Percentiles rank a stretch among this genome's conserved stretches.
Evolutionary conservation across 2,329 filamentous ascomycete species (phyloP).

Genomic region (Nigrospora oryzae): DNA sequence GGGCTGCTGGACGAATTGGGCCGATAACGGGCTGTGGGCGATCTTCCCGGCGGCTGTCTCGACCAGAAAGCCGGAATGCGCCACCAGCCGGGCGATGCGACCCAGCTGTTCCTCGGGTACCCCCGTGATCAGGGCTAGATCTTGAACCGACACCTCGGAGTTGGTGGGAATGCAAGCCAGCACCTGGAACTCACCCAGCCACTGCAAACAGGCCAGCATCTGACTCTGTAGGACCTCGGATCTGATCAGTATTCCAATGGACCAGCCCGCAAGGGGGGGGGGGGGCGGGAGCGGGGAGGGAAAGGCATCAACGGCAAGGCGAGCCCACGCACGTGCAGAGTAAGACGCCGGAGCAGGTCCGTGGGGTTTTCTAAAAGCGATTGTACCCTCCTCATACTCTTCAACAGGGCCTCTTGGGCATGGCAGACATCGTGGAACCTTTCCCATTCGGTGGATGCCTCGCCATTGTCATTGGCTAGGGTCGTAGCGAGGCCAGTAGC

Average conservation of each 20-base stretch:
- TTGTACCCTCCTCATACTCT: not conserved
- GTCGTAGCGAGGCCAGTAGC: not conserved
- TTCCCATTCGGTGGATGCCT: not conserved
- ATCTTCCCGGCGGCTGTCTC: slow-evolving; percentile 22
- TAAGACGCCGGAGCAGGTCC: not conserved
- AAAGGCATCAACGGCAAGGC: not conserved
- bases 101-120: slow-evolving; percentile 27
- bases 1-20: slow-evolving; percentile 23
- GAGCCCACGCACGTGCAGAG: not conserved
- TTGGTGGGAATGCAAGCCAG: slow-evolving; percentile 32
- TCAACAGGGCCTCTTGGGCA: too few species aligned
- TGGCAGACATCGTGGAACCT: not conserved
- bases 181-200: slow-evolving; percentile 34
- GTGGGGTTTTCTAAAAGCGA: not conserved
- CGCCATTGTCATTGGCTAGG: not conserved
- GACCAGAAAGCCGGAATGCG: slow-evolving; percentile 24
- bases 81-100: slow-evolving; percentile 24
- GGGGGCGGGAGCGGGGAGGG: not conserved
- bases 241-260: not conserved
- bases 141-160: slow-evolving; percentile 24
- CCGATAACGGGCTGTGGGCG: slow-evolving; percentile 28
- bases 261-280: not conserved
- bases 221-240: slow-evolving; percentile 2
- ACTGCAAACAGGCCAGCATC: slow-evolving; percentile 25
- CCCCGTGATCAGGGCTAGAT: slow-evolving; percentile 29